Evolutionary conservation across 805 yeast species (phyloP), one percentile per base, ranked within the genome.

Genomic region (Pichia californica): DNA sequence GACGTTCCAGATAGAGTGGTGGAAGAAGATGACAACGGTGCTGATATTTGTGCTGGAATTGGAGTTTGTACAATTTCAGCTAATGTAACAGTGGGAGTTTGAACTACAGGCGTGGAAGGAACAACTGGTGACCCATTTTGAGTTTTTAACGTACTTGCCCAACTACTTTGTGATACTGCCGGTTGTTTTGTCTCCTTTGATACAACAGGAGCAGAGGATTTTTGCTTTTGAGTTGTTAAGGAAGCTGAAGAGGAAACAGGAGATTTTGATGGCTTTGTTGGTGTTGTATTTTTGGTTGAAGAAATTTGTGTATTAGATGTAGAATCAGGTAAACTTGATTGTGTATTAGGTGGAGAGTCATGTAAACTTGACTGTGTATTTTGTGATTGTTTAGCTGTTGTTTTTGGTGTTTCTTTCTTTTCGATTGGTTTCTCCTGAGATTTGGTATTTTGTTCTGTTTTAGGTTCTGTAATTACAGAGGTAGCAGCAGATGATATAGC

Each of bases 141-240:
- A n/a, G n/a, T n/a, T n/a, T 32, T 43, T 13, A 33, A 23, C 4
- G 31, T 27, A 37, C 31, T 43, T 32, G 45, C 41, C 45, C 45
- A 42, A 30, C 38, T 33, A 31, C 37, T 21, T 18, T 30, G 11
- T 14, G 40, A 14, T 11, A 27, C 30, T 9, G 30, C n/a, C 2
- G 30, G 6, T 6, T 11, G 3, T 27, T 27, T 27, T 8, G 11
- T 10, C 6, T 27, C 30, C 13, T 27, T 8, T 27, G 30, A 14
- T 13, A n/a, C 20, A 2, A 20, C n/a, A 4, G 34, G 16, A 8
- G 34, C 19, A 19, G 38, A 20, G 15, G 31, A 10, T 10, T 29
- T 19, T 14, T 31, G 33, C 9, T 40, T 21, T 25, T 37, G n/a
- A n/a, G 10, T 16, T 31, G n/a, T n/a, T n/a, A n/a, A n/a, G 14